Percentiles rank a stretch among this genome's conserved stretches.
Conservation (phyloP, 306 rosid genomes). For the Inga laurina region DNA sequence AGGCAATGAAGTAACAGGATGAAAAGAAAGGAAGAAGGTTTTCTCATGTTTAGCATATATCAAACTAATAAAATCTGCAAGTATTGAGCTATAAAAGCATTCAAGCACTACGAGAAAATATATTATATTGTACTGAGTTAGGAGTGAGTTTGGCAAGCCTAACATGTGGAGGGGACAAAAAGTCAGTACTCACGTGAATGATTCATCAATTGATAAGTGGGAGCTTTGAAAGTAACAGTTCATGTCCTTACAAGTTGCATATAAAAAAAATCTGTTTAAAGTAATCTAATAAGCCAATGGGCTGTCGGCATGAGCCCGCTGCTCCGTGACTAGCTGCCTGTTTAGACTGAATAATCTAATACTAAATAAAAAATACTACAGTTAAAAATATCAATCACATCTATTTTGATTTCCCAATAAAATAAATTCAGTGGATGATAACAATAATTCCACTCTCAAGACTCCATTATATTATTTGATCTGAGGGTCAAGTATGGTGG, state of each 20-base stretch:
- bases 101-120: neutral
- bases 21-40: neutral
- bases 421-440: neutral
- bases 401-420: neutral
- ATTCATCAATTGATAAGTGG: neutral
- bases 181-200: neutral
- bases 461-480: neutral
- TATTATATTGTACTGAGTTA: neutral
- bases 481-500: neutral
- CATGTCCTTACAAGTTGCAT: neutral
- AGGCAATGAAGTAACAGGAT: neutral
- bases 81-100: neutral
- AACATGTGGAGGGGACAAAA: neutral
- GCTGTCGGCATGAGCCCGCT: neutral
- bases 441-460: neutral
- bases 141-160: neutral
- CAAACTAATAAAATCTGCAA: neutral
- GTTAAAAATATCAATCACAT: neutral
- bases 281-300: neutral
- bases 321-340: too few species aligned
- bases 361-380: too few species aligned
- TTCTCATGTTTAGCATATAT: neutral
- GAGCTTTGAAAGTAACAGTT: neutral
- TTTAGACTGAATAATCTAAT: too few species aligned
- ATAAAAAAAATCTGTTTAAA: neutral